A percentile compares a stretch with the other conserved stretches of the same genome.
Conservation (phyloP, 1,284 basidiomycete genomes). For the Ustanciosporium gigantosporum region DNA sequence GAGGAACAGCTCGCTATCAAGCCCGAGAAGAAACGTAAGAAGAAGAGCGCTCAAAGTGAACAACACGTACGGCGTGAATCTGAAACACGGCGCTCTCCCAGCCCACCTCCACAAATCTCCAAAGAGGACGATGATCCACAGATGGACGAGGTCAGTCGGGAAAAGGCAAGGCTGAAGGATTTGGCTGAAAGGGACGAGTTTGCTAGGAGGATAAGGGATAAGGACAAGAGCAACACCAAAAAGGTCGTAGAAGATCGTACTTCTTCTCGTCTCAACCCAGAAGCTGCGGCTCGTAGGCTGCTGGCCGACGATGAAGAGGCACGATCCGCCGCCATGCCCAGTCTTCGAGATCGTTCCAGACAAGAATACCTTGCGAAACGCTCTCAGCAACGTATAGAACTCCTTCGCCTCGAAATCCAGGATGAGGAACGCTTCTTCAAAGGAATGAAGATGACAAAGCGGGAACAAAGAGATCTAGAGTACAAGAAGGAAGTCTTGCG, state of each 20-base stretch:
- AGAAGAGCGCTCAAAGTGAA: constrained; percentile 72
- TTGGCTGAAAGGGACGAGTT: constrained; percentile 87
- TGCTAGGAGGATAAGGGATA: constrained; percentile 79
- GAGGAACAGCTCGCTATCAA: constrained; percentile 48
- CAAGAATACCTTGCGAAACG: constrained; percentile 96
- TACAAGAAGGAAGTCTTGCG: constrained; percentile 89
- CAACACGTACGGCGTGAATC: constrained; percentile 60
- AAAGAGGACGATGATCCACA: constrained; percentile 63
- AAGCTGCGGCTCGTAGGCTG: constrained; percentile 77
- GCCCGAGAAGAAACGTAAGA: constrained; percentile 63
- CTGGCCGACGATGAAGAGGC: constrained; percentile 65
- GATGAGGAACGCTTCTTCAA: constrained; percentile 57
- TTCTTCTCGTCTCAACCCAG: constrained; percentile 66
- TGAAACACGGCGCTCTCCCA: background rate
- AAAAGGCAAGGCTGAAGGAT: constrained; percentile 78
- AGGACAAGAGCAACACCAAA: constrained; percentile 83
- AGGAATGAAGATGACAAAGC: constrained; percentile 70
- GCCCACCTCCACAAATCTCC: background rate
- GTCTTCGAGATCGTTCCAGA: constrained; percentile 61
- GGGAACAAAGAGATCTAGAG: constrained; percentile 79
- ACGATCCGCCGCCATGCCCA: constrained; percentile 41
- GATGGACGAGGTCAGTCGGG: constrained; percentile 69
- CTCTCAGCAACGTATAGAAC: constrained; percentile 91
- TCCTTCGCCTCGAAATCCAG: constrained; percentile 79
- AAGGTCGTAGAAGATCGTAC: constrained; percentile 90